These are phyloP conservation scores for Crithidia sp. DNA, from an alignment of 208 protist genomes.

Conservation along the genomic window DNA sequence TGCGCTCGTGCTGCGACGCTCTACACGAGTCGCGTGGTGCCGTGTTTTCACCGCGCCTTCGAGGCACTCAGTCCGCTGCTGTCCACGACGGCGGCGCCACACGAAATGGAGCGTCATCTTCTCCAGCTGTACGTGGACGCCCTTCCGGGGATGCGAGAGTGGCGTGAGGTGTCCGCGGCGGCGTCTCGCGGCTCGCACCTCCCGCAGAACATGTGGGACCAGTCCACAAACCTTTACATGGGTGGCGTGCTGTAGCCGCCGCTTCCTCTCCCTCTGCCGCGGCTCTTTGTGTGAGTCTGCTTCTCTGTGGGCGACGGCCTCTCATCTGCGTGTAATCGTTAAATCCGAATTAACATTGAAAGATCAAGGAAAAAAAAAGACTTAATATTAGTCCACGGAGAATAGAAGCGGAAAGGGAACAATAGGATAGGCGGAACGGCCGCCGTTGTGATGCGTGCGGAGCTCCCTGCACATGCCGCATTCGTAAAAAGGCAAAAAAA, in stretches of 20 bases:
- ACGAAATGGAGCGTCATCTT: constrained; percentile 27
- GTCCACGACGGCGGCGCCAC: constrained; percentile 21
- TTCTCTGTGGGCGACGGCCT: not conserved
- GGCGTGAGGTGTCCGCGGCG: constrained; percentile 19
- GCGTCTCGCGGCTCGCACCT: not conserved
- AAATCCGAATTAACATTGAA: too few relatives aligned
- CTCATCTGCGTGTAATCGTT: too few relatives aligned
- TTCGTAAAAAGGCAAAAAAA: not conserved
- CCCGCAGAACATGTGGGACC: constrained; percentile 66
- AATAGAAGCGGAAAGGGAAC: too few relatives aligned
- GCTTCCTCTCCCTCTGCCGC: not conserved
- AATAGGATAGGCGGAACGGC: too few relatives aligned
- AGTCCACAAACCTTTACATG: constrained; percentile 57
- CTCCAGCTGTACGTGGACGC: constrained; percentile 21
- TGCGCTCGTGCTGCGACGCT: constrained; percentile 68
- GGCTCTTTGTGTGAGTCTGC: too few relatives aligned
- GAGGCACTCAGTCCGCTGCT: constrained; percentile 39
- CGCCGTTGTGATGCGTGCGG: too few relatives aligned
- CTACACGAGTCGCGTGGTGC: constrained; percentile 52
- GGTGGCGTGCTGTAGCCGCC: constrained; percentile 38
- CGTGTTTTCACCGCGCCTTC: constrained; percentile 56
- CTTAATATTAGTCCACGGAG: too few relatives aligned
- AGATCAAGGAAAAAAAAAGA: not conserved
- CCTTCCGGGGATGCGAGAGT: constrained; percentile 13
- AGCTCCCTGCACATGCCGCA: too few relatives aligned